Base-by-base conservation (phyloP, 768 basidiomycete species). In the Serendipita indica region DNA sequence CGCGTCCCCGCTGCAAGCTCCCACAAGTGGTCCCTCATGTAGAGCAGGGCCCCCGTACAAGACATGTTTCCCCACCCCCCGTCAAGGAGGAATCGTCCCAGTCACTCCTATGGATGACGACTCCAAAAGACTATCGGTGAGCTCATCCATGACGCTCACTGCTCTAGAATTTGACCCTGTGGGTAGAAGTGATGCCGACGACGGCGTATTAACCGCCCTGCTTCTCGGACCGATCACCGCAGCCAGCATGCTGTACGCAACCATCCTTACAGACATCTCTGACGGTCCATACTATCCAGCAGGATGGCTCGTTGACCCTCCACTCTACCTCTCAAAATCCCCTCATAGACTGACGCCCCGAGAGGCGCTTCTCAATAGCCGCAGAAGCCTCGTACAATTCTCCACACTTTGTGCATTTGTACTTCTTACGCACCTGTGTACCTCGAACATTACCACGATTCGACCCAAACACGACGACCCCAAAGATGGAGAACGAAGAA, bases 201-300 rank as follows among this genome's bases (percentile, higher is more conserved):
- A 96, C 68, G 93, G 93, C 13, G 80, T 84, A 22, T 71, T 88
- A 60, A 90, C 85, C 39, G 90, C 86, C 2, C 72, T 94, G 12
- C 76, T 91, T n/a, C 76, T 92, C 32, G 86, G 83, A 12, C 89
- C 92, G 2, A 73, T 94, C 30, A 80, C 94, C 57, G 77, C 88
- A 5, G 75, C 82, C 7, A 81, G 83, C 0, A 68, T 91, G 57
- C 71, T 89, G 61, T 76, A 75, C 72, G 71, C 64, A 70, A 67
- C 67, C 65, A 64, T 69, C 62, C 13, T 32, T 12, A 35, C 35
- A n/a, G 18, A 25, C 20, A 25, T 62, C 54, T 67, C 56, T 46
- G 67, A 57, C 58, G 68, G 16, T 62, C 61, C 63, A 57, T 71
- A 73, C 2, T 71, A 83, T 3, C 82, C 84, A 12, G 63, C 73